Conservation (phyloP, 2,329 filamentous ascomycete species). For the Claviceps sp. region DNA sequence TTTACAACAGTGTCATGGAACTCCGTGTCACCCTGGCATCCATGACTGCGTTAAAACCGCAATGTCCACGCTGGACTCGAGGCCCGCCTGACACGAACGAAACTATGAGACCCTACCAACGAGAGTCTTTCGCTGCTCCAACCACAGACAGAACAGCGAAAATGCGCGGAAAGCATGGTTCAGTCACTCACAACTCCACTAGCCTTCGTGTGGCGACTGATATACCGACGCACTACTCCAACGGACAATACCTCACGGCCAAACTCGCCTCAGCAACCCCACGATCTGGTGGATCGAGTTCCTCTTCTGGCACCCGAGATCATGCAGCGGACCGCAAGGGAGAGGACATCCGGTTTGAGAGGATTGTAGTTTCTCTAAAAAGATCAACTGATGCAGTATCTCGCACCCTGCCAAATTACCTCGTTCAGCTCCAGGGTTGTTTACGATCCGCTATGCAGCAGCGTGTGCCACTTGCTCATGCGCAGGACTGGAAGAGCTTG, state of each 20-base stretch:
- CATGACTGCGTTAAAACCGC: slow-evolving; percentile 15
- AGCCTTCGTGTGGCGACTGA: slow-evolving; percentile 45
- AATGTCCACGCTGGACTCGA: slow-evolving; percentile 7
- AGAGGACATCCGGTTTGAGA: slow-evolving; percentile 71
- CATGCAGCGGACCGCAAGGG: slow-evolving; percentile 51
- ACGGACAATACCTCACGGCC: slow-evolving; percentile 35
- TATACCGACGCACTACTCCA: slow-evolving; percentile 31
- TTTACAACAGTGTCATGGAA: slow-evolving; percentile 57
- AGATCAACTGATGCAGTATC: slow-evolving; percentile 62
- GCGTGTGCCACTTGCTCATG: slow-evolving; percentile 43
- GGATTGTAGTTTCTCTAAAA: slow-evolving; percentile 64
- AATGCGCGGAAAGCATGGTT: slow-evolving; percentile 21
- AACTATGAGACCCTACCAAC: slow-evolving; percentile 36
- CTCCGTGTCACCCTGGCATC: slow-evolving; percentile 40
- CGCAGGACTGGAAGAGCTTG: slow-evolving; percentile 55
- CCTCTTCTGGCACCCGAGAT: slow-evolving; percentile 33
- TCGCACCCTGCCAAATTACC: slow-evolving; percentile 56
- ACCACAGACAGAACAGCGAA: slow-evolving; percentile 33
- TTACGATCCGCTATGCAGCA: slow-evolving; percentile 50
- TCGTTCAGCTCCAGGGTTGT: slow-evolving; percentile 50
- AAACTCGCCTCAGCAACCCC: slow-evolving; percentile 53
- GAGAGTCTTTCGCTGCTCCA: slow-evolving; percentile 40
- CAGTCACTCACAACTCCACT: slow-evolving; percentile 33
- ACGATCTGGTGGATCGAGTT: slow-evolving; percentile 71
- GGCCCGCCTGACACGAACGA: slow-evolving; percentile 22